These are phyloP conservation scores for Hamamelis virginiana DNA, from an alignment of 164 flowering plant species.

Conservation along the genomic window DNA sequence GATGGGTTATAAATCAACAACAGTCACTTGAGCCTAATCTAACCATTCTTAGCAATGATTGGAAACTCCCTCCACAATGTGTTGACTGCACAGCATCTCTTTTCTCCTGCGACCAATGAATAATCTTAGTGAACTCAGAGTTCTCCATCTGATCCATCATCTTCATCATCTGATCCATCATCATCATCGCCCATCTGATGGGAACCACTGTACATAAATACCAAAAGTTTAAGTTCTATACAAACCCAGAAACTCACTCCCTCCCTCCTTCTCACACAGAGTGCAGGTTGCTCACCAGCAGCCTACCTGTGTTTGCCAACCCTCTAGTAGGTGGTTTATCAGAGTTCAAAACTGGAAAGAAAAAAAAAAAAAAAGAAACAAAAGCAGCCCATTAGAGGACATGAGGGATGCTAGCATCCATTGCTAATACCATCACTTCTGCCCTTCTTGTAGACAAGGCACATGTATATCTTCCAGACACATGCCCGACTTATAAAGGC, in stretches of 20 bases:
- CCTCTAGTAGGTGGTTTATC: not conserved
- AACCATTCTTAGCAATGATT: not conserved
- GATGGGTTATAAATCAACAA: not conserved
- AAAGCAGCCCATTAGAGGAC: too few species aligned
- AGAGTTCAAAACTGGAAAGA: too few species aligned
- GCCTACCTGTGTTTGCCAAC: too few species aligned
- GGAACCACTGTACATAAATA: constrained; percentile 18
- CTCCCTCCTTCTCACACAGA: too few species aligned
- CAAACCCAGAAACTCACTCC: not conserved
- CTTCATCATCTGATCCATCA: constrained; percentile 5
- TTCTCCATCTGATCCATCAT: constrained; percentile 28
- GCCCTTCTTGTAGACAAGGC: too few species aligned
- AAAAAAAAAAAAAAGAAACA: too few species aligned
- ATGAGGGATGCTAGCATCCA: too few species aligned
- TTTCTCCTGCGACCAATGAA: not conserved
- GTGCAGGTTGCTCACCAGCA: too few species aligned
- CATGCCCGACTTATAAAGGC: too few species aligned
- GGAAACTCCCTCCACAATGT: not conserved
- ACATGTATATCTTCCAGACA: too few species aligned
- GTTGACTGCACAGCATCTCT: not conserved
- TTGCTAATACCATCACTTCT: too few species aligned
- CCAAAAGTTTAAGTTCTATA: not conserved
- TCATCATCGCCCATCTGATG: constrained; percentile 1
- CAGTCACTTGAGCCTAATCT: not conserved
- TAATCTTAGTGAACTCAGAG: constrained; percentile 14